A percentile compares a stretch with the other conserved stretches of the same genome.
These are phyloP conservation scores for Ottelia alismoides DNA, from an alignment of 106 monocot genomes.

Conservation along the genomic window DNA sequence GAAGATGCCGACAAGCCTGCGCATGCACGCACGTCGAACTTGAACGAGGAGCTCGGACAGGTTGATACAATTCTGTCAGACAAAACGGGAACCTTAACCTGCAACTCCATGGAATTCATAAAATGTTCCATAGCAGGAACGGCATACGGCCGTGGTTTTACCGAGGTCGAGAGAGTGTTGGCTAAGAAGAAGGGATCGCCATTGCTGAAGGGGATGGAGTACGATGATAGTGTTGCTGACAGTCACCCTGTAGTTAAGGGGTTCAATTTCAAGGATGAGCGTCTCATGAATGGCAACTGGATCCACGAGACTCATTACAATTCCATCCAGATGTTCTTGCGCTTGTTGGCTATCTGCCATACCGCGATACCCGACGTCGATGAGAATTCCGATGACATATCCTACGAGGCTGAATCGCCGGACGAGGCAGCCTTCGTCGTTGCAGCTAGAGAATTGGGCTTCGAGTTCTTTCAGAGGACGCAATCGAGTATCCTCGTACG, in stretches of 20 bases:
- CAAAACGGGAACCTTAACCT: no score
- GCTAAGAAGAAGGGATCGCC: slow-evolving; percentile 43
- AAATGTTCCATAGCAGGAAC: no score
- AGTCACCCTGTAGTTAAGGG: slow-evolving; percentile 54
- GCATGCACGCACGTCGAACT: no score
- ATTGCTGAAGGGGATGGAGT: no score
- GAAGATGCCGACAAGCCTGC: no score
- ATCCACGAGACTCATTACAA: slow-evolving; percentile 36
- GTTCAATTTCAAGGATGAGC: slow-evolving; percentile 68
- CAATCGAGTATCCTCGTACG: slow-evolving; percentile 46
- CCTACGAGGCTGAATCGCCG: slow-evolving; percentile 94
- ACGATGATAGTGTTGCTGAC: slow-evolving; percentile 7
- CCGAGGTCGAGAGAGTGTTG: slow-evolving; percentile 74
- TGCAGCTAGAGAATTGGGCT: slow-evolving; percentile 85
- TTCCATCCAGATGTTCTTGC: slow-evolving; percentile 53
- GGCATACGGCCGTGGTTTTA: no score
- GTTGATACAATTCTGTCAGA: no score
- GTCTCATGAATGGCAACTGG: slow-evolving; percentile 75
- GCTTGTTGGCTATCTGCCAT: slow-evolving; percentile 71
- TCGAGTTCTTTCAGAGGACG: slow-evolving; percentile 80
- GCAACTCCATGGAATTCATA: no score
- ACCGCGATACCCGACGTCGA: slow-evolving; percentile 85
- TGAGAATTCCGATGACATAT: slow-evolving; percentile 35
- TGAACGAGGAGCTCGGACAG: no score
- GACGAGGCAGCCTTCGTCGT: slow-evolving; percentile 97